phyloP scores from a whole-genome alignment of 148 eudicot species.

The Chenopodium quinoa region DNA sequence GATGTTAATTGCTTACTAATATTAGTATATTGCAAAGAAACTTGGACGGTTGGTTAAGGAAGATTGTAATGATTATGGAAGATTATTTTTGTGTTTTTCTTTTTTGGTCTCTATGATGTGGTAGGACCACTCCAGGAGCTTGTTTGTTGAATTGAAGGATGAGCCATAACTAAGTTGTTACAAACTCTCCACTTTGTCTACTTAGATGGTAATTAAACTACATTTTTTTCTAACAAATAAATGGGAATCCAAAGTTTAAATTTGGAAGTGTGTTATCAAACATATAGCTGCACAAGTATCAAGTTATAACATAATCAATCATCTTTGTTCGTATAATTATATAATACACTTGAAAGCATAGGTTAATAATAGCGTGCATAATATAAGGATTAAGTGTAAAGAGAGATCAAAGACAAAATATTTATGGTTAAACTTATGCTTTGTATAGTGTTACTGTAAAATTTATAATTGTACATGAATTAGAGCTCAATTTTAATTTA shows the following conservation, averaged over 20 bases:
- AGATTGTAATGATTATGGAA: slow-evolving; percentile 28
- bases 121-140: slow-evolving; percentile 19
- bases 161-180: slow-evolving; percentile 1
- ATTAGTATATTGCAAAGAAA: slow-evolving; percentile 12
- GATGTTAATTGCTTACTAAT: background rate
- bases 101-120: slow-evolving; percentile 8
- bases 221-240: background rate
- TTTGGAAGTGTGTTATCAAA: background rate
- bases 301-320: too few relatives aligned
- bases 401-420: too few relatives aligned
- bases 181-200: slow-evolving; percentile 10
- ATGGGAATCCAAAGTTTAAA: slow-evolving; percentile 4
- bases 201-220: background rate
- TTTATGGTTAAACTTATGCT: too few relatives aligned
- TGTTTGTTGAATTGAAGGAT: slow-evolving; percentile 13
- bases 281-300: too few relatives aligned
- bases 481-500: background rate
- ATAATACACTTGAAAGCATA: too few relatives aligned
- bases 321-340: too few relatives aligned
- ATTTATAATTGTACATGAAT: background rate
- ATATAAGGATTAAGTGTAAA: too few relatives aligned
- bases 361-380: too few relatives aligned
- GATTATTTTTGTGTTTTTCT: background rate
- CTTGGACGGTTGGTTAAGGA: slow-evolving; percentile 33
- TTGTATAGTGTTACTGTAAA: too few relatives aligned